Evolutionary conservation across 192 early-diverging fungal genomes (phyloP).

Genomic region (Cladochytrium replicatum): DNA sequence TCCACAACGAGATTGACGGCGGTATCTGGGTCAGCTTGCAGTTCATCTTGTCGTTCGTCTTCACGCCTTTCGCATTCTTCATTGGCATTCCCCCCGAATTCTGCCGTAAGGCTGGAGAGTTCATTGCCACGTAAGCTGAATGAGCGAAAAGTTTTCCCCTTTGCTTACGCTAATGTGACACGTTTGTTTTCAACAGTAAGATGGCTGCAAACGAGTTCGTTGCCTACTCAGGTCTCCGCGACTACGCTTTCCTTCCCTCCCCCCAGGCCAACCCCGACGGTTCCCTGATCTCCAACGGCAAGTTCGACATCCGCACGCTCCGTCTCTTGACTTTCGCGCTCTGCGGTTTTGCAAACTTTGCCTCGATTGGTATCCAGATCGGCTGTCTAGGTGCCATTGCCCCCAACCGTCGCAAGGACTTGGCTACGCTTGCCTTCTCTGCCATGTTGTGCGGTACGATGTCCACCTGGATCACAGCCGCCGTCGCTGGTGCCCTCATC

Average conservation of each 20-base stretch:
- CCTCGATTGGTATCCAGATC: slow-evolving; percentile 75
- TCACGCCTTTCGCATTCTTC: slow-evolving; percentile 64
- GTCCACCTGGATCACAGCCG: slow-evolving; percentile 68
- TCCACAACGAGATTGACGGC: slow-evolving; percentile 51
- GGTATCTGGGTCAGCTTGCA: slow-evolving; percentile 49
- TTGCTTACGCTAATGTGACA: too few relatives aligned
- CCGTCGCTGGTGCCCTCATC: slow-evolving; percentile 56
- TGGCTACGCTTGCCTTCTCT: slow-evolving; percentile 62
- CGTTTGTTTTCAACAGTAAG: too few relatives aligned
- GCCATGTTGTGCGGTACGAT: slow-evolving; percentile 73
- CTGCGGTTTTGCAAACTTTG: slow-evolving; percentile 82
- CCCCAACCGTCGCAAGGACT: slow-evolving; percentile 54
- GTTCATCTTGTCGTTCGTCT: slow-evolving; percentile 63
- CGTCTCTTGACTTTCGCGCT: slow-evolving; percentile 56
- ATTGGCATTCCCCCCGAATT: slow-evolving; percentile 52
- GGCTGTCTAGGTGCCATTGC: slow-evolving; percentile 64
- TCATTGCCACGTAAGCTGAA: slow-evolving; percentile 63
- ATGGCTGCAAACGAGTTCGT: slow-evolving; percentile 83
- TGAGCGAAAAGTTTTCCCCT: too few relatives aligned
- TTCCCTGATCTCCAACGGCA: slow-evolving; percentile 3
- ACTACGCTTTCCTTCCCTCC: slow-evolving; percentile 1
- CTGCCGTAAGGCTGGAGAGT: slow-evolving; percentile 45
- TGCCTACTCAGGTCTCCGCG: slow-evolving; percentile 45
- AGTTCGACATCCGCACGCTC: slow-evolving; percentile 17
- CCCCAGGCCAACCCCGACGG: slow-evolving; percentile 4